Base-by-base conservation (phyloP, 176 grass and related monocot species). In the Microstegium vimineum region DNA sequence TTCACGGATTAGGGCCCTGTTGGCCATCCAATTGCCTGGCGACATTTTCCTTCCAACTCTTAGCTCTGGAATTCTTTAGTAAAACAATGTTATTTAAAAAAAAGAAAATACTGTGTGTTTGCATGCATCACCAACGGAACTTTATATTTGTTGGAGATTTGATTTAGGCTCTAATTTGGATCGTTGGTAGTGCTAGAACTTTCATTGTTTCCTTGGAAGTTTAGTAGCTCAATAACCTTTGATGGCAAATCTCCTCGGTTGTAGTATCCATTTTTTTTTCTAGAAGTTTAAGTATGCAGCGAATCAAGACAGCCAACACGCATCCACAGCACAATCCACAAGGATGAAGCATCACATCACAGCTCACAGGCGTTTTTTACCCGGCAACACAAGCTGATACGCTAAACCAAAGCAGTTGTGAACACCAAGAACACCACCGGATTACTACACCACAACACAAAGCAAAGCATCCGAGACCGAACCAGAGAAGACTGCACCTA, bases 381-480 rank as follows among this genome's bases (percentile, higher is more conserved):
- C 16, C 36, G 2, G 69, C 42, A 47, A 47, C 31, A 67, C 15
- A 33, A 46, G 74, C n/a, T 34, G 17, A 27, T 75, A 72, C 42
- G 28, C 10, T 40, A 71, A 16, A 54, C 30, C 41, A 77, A 70
- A 59, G 27, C 68, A 62, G 86, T 37, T 34, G n/a, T 61, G 33
- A 54, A 45, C 69, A 68, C n/a, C 68, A 74, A 77, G 79, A 82
- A 87, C 86, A 42, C 31, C 42, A 52, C 85, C 41, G 25, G 52
- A 40, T 63, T 17, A n/a, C n/a, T n/a, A 43, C 36, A 54, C 56
- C 49, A 18, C 47, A 68, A 40, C 62, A 38, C 35, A 56, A 30
- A 77, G 18, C 18, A 64, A 71, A 51, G 18, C 63, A 69, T 56
- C 68, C 25, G 0, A 33, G 35, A 64, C 41, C 22, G 33, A 74